Evolutionary conservation across 371 early-diverging fungal species (phyloP).

Genomic region (Zopfochytrium polystomum): DNA sequence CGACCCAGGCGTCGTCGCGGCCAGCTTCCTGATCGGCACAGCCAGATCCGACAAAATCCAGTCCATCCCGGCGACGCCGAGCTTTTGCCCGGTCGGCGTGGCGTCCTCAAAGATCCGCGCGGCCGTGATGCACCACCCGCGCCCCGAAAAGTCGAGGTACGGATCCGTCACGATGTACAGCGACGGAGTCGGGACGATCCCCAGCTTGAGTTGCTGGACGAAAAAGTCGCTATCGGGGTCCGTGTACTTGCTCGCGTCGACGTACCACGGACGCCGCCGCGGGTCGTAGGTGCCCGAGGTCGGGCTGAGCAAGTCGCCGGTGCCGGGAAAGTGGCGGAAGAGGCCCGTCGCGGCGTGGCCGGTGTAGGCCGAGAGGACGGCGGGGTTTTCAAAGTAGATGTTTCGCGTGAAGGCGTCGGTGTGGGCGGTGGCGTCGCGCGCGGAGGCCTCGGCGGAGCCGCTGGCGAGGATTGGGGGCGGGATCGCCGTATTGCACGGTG

Average conservation of each 20-base stretch:
- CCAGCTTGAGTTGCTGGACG: no score
- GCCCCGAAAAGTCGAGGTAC: constrained; percentile 20
- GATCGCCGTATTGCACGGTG: constrained; percentile 1
- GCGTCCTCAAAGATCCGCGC: background rate
- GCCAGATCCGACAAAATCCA: constrained; percentile 6
- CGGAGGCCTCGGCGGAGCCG: background rate
- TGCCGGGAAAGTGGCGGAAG: constrained; percentile 22
- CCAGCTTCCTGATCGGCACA: background rate
- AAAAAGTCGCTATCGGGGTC: no score
- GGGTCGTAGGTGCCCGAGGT: constrained; percentile 29
- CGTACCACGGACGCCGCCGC: constrained; percentile 28
- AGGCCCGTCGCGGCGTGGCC: constrained; percentile 11
- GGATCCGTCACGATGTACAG: constrained; percentile 24
- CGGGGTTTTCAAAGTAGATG: constrained; percentile 13
- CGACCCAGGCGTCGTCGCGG: constrained; percentile 4
- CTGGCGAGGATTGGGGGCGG: background rate
- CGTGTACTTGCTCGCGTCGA: constrained; percentile 9
- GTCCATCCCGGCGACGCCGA: constrained; percentile 18
- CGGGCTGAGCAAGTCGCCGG: constrained; percentile 8
- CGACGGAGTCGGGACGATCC: background rate
- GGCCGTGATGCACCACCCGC: constrained; percentile 26
- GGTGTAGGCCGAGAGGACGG: constrained; percentile 13
- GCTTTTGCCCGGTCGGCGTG: background rate
- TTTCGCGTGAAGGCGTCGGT: constrained; percentile 22
- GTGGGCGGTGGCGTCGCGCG: no score